phyloP scores from a whole-genome alignment of 306 rosid species.

The Inga leiocalycina region DNA sequence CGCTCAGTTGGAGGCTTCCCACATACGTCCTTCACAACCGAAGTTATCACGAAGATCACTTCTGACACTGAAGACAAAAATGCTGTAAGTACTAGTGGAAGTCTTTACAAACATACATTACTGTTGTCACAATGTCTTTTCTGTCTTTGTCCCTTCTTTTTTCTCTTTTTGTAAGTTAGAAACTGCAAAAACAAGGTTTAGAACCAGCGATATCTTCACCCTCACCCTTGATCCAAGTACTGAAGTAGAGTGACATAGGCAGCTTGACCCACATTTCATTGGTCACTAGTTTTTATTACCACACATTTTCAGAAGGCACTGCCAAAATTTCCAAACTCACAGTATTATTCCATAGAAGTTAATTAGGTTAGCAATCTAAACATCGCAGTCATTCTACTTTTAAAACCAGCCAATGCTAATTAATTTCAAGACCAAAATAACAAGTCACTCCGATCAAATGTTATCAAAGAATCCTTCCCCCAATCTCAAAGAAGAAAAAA shows the following conservation, averaged over 20 bases:
- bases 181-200: slow-evolving; percentile 4
- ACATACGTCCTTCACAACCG: slow-evolving; percentile 90
- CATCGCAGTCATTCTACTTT: background rate
- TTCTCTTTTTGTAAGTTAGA: background rate
- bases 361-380: background rate
- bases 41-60: slow-evolving; percentile 83
- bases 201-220: background rate
- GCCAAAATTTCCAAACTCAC: background rate
- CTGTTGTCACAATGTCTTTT: background rate
- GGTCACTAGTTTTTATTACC: background rate
- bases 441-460: background rate
- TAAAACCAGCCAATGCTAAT: background rate
- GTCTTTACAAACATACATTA: background rate
- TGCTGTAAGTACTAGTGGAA: slow-evolving; percentile 21
- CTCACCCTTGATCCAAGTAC: background rate
- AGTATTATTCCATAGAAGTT: background rate
- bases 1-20: slow-evolving; percentile 93
- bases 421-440: slow-evolving; percentile 1
- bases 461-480: background rate
- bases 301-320: background rate
- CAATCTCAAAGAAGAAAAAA: background rate
- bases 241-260: background rate
- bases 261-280: slow-evolving; percentile 5
- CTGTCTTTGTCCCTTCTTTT: background rate
- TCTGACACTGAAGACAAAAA: slow-evolving; percentile 67